phyloP scores from a whole-genome alignment of 495 filamentous ascomycete genomes.

The Lentithecium fluviatile region DNA sequence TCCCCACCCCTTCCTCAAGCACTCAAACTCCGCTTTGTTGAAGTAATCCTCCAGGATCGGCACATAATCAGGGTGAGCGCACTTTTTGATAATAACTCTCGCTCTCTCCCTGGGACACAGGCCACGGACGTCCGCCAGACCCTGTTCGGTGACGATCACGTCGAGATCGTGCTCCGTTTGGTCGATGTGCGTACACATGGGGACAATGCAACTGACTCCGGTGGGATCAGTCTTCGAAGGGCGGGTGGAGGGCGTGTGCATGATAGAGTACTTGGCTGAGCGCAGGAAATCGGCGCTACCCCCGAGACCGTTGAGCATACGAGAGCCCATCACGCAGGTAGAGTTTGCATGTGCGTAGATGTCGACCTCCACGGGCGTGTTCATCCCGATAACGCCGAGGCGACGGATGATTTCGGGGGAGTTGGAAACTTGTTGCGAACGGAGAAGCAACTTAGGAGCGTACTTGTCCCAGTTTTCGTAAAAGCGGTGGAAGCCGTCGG shows the following conservation, averaged over 20 bases:
- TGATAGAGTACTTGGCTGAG: slow-evolving; percentile 81
- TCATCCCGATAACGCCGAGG: slow-evolving; percentile 89
- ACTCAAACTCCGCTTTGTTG: slow-evolving; percentile 83
- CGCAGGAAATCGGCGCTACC: slow-evolving; percentile 88
- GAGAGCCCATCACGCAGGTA: slow-evolving; percentile 85
- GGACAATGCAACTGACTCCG: slow-evolving; percentile 83
- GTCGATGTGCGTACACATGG: slow-evolving; percentile 90
- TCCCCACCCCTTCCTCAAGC: slow-evolving; percentile 81
- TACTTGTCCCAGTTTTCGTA: slow-evolving; percentile 83
- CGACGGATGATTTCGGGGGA: slow-evolving; percentile 91
- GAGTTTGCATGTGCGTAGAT: slow-evolving; percentile 94
- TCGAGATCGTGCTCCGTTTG: slow-evolving; percentile 92
- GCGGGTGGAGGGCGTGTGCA: slow-evolving; percentile 83
- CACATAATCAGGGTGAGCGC: slow-evolving; percentile 81
- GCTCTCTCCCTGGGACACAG: slow-evolving; percentile 78
- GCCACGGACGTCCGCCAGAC: slow-evolving; percentile 82
- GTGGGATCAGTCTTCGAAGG: slow-evolving; percentile 80
- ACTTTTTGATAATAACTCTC: slow-evolving; percentile 82
- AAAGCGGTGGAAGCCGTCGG: slow-evolving; percentile 89
- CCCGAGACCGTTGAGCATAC: slow-evolving; percentile 90
- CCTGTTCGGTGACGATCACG: slow-evolving; percentile 82
- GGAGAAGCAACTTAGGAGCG: slow-evolving; percentile 78
- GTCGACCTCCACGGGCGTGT: slow-evolving; percentile 91
- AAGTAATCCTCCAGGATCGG: slow-evolving; percentile 83
- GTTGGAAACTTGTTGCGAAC: slow-evolving; percentile 86